A percentile compares a stretch with the other conserved stretches of the same genome.
Conservation (phyloP, 352 stramenopile genomes). For the Aphanomyces astaci region DNA sequence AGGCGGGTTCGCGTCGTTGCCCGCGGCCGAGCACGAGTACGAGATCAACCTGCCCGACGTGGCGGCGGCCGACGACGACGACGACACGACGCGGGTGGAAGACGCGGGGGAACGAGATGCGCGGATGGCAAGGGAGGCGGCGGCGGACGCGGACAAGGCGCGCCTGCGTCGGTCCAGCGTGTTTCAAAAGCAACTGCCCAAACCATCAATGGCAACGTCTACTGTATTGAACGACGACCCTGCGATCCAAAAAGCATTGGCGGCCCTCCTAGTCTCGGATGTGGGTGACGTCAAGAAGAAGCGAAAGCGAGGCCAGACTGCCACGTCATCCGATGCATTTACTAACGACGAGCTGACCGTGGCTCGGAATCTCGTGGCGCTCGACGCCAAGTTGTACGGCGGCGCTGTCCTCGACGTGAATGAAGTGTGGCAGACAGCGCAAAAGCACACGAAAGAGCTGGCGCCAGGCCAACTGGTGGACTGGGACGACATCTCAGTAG, state of each 20-base stretch:
- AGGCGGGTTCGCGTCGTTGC: conserved; percentile 62
- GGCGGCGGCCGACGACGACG: conserved; percentile 35
- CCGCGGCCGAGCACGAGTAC: conserved; percentile 74
- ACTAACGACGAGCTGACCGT: conserved; percentile 54
- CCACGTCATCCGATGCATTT: conserved; percentile 37
- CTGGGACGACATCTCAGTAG: conserved; percentile 11
- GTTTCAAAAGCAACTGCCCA: conserved; percentile 61
- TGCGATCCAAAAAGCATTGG: conserved; percentile 54
- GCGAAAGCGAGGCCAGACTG: conserved; percentile 9
- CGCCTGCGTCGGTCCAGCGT: conserved; percentile 51
- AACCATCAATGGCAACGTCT: conserved; percentile 52
- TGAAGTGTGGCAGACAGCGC: conserved; percentile 30
- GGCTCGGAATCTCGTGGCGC: conserved; percentile 65
- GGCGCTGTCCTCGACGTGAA: conserved; percentile 23
- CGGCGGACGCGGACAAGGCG: conserved; percentile 48
- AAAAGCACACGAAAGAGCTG: not conserved
- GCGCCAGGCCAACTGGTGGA: not conserved
- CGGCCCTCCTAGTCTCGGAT: conserved; percentile 56
- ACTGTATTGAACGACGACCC: conserved; percentile 38
- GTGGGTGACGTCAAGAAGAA: conserved; percentile 42
- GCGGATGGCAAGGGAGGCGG: conserved; percentile 39
- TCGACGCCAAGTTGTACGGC: conserved; percentile 56
- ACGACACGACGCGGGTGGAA: conserved; percentile 43
- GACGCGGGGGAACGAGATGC: conserved; percentile 80
- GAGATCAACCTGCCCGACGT: conserved; percentile 65